Evolutionary conservation across 805 yeast species (phyloP), one percentile per base, ranked within the genome.

Genomic region (Tetrapisispora fleetii): DNA sequence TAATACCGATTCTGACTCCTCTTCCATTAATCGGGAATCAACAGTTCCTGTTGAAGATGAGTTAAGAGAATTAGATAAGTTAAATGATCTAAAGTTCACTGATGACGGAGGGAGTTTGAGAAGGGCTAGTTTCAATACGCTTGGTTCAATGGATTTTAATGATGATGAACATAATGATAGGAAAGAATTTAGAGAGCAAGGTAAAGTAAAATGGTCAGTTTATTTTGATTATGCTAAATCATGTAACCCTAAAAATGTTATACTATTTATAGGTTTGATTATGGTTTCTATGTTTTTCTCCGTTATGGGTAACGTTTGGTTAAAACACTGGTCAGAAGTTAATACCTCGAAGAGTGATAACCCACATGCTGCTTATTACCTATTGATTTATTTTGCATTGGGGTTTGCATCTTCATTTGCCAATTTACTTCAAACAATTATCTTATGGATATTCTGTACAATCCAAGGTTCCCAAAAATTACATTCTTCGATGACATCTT

Each of bases 251-350:
- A 67, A 60, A 45, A 79, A 78, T 52, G 95, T 89, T 17, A 24
- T 72, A 0, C 56, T 83, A 2, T 83, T 81, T 61, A 55, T 88
- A 45, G 46, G 62, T 0, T 73, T 79, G 53, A 73, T 85, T 52
- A 59, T 83, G n/a, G 43, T 75, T 5, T 74, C 86, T 0, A 83
- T 79, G 76, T 62, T 74, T 11, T 59, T 81, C 45, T 75, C 81
- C 49, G 91, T 87, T 45, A 69, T 70, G 41, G 81, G 89, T 36
- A 89, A 83, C 62, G 78, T 91, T 47, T 93, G 99, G 99, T 77
- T 93, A 59, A 93, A 93, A 65, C 87, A 87, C 65, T 93, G 99
- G 99, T 86, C 98, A 13, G 99, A 93, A 63, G 78, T 84, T 21
- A 93, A 91, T 62, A 75, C 90, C 3, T 68, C 65, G 40, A 62